phyloP scores from a whole-genome alignment of 202 grass and related monocot species.

The Thinopyrum obtusiflorum region DNA sequence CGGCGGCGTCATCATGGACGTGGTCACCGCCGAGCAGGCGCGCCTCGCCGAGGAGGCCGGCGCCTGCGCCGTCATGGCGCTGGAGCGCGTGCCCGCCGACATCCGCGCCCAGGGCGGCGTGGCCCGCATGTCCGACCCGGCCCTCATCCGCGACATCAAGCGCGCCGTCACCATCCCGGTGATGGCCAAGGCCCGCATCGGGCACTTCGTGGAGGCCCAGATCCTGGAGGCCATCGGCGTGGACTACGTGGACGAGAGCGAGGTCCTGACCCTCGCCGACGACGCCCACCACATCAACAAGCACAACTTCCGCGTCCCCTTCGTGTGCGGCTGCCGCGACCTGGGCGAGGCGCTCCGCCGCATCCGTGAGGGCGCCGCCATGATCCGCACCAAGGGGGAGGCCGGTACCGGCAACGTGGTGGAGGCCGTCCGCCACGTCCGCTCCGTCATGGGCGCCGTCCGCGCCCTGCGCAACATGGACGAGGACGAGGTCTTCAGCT shows the following conservation, averaged over 20 bases:
- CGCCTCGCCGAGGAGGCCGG: slow-evolving; percentile 54
- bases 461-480: slow-evolving; percentile 63
- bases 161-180: slow-evolving; percentile 83
- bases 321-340: slow-evolving; percentile 87
- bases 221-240: slow-evolving; percentile 69
- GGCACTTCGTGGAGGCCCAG: slow-evolving; percentile 75
- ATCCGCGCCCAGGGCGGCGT: slow-evolving; percentile 54
- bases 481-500: slow-evolving; percentile 67
- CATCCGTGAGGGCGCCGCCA: slow-evolving; percentile 86
- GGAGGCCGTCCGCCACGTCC: slow-evolving; percentile 84
- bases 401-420: slow-evolving; percentile 88
- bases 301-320: slow-evolving; percentile 84
- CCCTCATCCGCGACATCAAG: slow-evolving; percentile 86
- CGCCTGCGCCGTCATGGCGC: slow-evolving; percentile 64
- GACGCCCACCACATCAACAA: slow-evolving; percentile 89
- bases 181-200: slow-evolving; percentile 90
- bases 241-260: slow-evolving; percentile 82
- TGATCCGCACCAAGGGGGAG: slow-evolving; percentile 98
- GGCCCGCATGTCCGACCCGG: slow-evolving; percentile 66
- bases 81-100: slow-evolving; percentile 66
- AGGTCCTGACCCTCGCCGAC: slow-evolving; percentile 76
- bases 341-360: slow-evolving; percentile 83
- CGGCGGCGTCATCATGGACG: slow-evolving; percentile 56
- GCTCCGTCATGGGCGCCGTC: slow-evolving; percentile 64
- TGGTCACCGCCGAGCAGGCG: slow-evolving; percentile 43